Evolutionary conservation across 371 early-diverging fungal genomes (phyloP).

Genomic region (Circinella minor): DNA sequence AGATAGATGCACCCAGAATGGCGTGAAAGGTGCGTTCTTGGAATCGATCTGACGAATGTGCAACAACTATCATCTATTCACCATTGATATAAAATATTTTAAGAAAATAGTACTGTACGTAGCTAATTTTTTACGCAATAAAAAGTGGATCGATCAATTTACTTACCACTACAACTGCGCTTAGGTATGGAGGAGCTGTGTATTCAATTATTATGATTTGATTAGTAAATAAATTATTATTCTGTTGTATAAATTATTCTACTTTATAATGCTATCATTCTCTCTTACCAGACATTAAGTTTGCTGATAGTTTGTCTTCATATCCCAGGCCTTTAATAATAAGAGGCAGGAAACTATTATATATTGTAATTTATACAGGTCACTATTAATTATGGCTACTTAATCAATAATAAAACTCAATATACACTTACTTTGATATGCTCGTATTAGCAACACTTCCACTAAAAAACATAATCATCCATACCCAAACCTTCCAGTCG

Average conservation of each 20-base stretch:
- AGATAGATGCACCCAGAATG: slow-evolving; percentile 36
- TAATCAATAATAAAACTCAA: too few species aligned
- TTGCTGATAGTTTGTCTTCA: slow-evolving; percentile 46
- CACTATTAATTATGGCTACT: too few species aligned
- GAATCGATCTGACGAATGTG: slow-evolving; percentile 43
- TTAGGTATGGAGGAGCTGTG: slow-evolving; percentile 50
- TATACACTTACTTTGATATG: slow-evolving; percentile 43
- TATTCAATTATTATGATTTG: neutral
- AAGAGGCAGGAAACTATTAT: slow-evolving; percentile 41
- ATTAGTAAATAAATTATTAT: neutral
- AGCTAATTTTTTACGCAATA: neutral
- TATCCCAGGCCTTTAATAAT: slow-evolving; percentile 54
- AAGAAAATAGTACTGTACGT: neutral
- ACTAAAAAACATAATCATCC: slow-evolving; percentile 57
- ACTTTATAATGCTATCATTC: too few species aligned
- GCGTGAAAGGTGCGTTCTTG: slow-evolving; percentile 51
- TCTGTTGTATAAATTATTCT: too few species aligned
- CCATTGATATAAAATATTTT: neutral
- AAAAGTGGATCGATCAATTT: neutral
- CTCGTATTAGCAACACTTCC: slow-evolving; percentile 56
- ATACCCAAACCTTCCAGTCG: slow-evolving; percentile 55
- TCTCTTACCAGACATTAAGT: slow-evolving; percentile 48
- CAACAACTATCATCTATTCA: slow-evolving; percentile 43
- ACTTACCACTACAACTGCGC: slow-evolving; percentile 48
- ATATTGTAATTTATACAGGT: too few species aligned